Percentiles rank a stretch among this genome's conserved stretches.
Conservation (phyloP, 129 eudicot species). For the Heracleum sosnowskyi region DNA sequence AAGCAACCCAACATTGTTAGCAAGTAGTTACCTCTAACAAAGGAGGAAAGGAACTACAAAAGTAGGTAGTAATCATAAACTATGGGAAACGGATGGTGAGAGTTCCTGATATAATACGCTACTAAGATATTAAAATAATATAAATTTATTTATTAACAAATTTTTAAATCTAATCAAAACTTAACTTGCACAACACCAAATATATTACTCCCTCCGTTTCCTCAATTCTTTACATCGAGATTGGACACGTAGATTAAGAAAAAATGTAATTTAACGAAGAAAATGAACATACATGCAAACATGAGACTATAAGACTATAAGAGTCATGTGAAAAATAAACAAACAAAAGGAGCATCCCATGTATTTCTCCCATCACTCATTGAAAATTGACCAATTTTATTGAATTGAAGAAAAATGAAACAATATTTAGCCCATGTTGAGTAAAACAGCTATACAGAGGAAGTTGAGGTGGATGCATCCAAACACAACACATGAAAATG, state of each 20-base stretch:
- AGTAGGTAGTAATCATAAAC: too few species aligned
- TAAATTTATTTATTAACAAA: too few species aligned
- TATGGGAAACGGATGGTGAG: too few species aligned
- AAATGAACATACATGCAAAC: neutral
- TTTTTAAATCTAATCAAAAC: too few species aligned
- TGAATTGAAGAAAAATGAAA: neutral
- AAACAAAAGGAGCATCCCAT: neutral
- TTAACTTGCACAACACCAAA: too few species aligned
- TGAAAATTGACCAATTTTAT: neutral
- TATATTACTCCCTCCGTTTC: too few species aligned
- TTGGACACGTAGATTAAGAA: too few species aligned
- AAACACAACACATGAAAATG: neutral
- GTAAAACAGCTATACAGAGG: neutral
- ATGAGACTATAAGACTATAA: neutral
- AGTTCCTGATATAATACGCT: too few species aligned
- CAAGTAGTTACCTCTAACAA: neutral
- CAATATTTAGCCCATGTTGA: neutral
- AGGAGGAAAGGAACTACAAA: too few species aligned
- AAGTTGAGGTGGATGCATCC: neutral
- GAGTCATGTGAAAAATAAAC: neutral
- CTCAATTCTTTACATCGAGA: too few species aligned
- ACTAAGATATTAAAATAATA: too few species aligned
- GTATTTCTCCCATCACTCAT: constrained; percentile 1
- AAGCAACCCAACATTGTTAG: neutral
- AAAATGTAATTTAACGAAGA: too few species aligned